Conservation (phyloP, 805 yeast species). For the Starmerella tilneyi region DNA sequence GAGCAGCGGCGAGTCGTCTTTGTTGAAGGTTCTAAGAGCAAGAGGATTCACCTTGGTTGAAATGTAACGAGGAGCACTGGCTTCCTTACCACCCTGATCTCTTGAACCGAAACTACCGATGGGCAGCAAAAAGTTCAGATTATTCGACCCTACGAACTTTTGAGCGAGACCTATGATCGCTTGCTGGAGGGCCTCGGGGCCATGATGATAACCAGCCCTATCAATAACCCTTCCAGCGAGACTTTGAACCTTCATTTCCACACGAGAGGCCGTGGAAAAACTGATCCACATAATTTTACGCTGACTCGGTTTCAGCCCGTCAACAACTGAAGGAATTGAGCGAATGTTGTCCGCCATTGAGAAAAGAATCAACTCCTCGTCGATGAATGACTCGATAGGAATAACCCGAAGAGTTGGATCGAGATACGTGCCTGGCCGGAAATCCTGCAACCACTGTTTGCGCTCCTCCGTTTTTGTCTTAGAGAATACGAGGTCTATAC, state of each 20-base stretch:
- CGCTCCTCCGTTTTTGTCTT: slow-evolving; percentile 94
- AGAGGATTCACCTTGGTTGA: slow-evolving; percentile 71
- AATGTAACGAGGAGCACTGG: slow-evolving; percentile 96
- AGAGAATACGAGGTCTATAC: slow-evolving; percentile 86
- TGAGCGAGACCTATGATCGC: slow-evolving; percentile 93
- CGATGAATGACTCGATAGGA: slow-evolving; percentile 88
- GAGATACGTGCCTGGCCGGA: slow-evolving; percentile 80
- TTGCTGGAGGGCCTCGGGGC: slow-evolving; percentile 77
- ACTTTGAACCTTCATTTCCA: slow-evolving; percentile 82
- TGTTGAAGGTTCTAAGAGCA: slow-evolving; percentile 65
- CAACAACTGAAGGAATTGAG: slow-evolving; percentile 87
- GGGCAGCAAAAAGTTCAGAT: slow-evolving; percentile 72
- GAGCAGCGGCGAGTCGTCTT: slow-evolving; percentile 67
- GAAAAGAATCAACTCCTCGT: slow-evolving; percentile 86
- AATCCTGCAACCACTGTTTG: slow-evolving; percentile 91
- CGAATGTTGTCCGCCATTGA: slow-evolving; percentile 95
- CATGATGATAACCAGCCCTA: slow-evolving; percentile 90
- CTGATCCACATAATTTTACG: slow-evolving; percentile 85
- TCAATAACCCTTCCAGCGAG: slow-evolving; percentile 83
- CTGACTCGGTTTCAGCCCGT: slow-evolving; percentile 96
- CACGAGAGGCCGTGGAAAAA: slow-evolving; percentile 56
- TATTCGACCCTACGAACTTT: slow-evolving; percentile 86
- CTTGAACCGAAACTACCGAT: slow-evolving; percentile 95
- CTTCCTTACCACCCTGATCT: slow-evolving; percentile 95
- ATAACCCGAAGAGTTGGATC: slow-evolving; percentile 67